phyloP scores from a whole-genome alignment of 345 rosid genomes.

The Noccaea bulbosa region DNA sequence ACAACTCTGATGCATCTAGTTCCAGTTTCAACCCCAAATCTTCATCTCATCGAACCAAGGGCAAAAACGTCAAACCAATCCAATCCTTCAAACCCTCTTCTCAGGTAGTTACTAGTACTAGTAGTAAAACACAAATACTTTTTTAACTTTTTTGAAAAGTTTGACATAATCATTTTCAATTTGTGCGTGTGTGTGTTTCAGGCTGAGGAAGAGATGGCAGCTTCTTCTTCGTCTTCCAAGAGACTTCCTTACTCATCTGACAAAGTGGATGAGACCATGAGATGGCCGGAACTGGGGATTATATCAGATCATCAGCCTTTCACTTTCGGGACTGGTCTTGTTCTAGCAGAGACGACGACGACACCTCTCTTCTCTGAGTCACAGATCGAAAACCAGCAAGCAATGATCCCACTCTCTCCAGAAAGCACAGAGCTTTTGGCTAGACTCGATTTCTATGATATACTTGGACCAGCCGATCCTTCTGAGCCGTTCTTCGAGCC shows the following conservation, averaged over 20 bases:
- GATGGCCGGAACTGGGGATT: constrained; percentile 43
- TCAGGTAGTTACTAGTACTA: neutral
- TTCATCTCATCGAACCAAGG: constrained; percentile 28
- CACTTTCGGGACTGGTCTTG: constrained; percentile 37
- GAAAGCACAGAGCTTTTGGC: constrained; percentile 65
- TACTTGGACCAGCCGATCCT: constrained; percentile 54
- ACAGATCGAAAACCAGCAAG: constrained; percentile 44
- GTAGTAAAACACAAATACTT: too few species aligned
- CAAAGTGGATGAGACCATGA: constrained; percentile 35
- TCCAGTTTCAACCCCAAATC: constrained; percentile 35
- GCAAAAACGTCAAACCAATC: constrained; percentile 23
- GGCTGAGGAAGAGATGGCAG: constrained; percentile 48
- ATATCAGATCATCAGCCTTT: constrained; percentile 45
- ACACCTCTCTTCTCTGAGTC: constrained; percentile 30
- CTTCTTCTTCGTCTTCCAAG: constrained; percentile 32
- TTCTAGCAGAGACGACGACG: constrained; percentile 30
- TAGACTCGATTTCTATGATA: constrained; percentile 53
- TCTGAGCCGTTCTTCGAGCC: constrained; percentile 59
- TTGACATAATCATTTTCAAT: neutral
- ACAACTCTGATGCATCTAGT: constrained; percentile 50
- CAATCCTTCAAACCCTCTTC: constrained; percentile 18
- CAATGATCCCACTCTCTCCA: constrained; percentile 49
- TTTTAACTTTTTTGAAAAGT: too few species aligned
- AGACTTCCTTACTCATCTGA: constrained; percentile 41
- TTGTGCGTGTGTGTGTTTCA: constrained; percentile 3